Evolutionary conservation across 192 early-diverging fungal genomes (phyloP).

Genomic region (Endogone sp.): DNA sequence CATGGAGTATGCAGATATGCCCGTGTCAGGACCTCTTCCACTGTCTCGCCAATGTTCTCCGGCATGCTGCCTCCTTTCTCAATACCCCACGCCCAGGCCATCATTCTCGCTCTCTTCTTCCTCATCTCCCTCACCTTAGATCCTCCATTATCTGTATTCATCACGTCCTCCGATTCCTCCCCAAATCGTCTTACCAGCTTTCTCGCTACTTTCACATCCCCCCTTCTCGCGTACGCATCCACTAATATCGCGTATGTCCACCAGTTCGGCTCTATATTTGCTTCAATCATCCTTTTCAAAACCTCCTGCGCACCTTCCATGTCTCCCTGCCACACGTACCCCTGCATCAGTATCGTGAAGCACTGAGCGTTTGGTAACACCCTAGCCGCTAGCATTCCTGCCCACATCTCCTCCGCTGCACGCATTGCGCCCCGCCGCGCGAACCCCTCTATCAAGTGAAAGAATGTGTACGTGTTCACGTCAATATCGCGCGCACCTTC

Average conservation of each 20-base stretch:
- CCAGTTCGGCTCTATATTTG: constrained; percentile 35
- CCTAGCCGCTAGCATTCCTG: constrained; percentile 37
- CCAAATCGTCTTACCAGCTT: background rate
- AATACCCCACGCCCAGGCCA: background rate
- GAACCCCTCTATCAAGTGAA: constrained; percentile 38
- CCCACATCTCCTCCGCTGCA: constrained; percentile 30
- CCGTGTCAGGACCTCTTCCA: constrained; percentile 18
- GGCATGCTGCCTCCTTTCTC: background rate
- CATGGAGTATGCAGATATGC: background rate
- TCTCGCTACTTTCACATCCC: constrained; percentile 27
- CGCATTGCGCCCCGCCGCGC: constrained; percentile 29
- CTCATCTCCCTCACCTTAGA: background rate
- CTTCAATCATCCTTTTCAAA: constrained; percentile 37
- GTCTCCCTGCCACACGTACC: constrained; percentile 28
- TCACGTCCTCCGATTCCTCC: background rate
- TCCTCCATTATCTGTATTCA: background rate
- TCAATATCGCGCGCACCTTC: constrained; percentile 22
- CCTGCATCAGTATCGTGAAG: constrained; percentile 49
- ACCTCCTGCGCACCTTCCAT: constrained; percentile 31
- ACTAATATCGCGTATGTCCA: constrained; percentile 38
- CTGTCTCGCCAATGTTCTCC: background rate
- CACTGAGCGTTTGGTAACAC: constrained; percentile 31
- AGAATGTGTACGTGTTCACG: constrained; percentile 40
- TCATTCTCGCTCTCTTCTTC: background rate
- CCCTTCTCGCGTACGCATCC: constrained; percentile 31